A percentile compares a stretch with the other conserved stretches of the same genome.
These are phyloP conservation scores for Pyrus betulifolia DNA, from an alignment of 306 rosid species.

Conservation along the genomic window DNA sequence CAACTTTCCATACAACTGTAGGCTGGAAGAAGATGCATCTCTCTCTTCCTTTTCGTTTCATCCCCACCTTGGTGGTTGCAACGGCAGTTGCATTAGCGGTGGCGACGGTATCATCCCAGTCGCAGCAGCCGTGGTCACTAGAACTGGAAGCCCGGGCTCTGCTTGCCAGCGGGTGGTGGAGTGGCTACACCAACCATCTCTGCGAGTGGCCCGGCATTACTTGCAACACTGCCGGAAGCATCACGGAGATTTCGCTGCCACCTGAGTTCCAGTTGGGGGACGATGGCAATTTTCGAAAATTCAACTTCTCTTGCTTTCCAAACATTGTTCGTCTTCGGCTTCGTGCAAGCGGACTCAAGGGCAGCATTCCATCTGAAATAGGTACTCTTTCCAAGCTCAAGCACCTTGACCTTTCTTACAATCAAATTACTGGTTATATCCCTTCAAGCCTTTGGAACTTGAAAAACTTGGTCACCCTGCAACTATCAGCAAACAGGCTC, in stretches of 20 bases:
- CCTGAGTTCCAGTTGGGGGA: neutral
- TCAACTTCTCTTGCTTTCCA: neutral
- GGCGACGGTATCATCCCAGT: neutral
- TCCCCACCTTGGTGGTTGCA: neutral
- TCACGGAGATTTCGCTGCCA: neutral
- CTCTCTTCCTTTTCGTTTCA: neutral
- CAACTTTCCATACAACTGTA: too few species aligned
- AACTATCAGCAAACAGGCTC: too few species aligned
- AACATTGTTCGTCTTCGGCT: neutral
- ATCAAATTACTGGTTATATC: neutral
- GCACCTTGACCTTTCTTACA: neutral
- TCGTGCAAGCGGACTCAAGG: neutral
- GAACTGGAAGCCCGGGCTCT: slow-evolving; percentile 11
- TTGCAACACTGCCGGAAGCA: neutral
- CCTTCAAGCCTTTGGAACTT: neutral
- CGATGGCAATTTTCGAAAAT: neutral
- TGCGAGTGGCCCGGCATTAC: neutral
- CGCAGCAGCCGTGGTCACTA: neutral
- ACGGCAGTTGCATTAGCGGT: neutral
- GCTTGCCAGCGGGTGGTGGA: slow-evolving; percentile 15
- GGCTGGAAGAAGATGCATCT: neutral
- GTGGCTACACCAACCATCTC: neutral
- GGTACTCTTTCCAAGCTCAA: neutral
- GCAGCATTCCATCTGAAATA: neutral
- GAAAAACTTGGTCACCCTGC: too few species aligned